Conservation (phyloP, 768 basidiomycete species). For the Russula earlei region DNA sequence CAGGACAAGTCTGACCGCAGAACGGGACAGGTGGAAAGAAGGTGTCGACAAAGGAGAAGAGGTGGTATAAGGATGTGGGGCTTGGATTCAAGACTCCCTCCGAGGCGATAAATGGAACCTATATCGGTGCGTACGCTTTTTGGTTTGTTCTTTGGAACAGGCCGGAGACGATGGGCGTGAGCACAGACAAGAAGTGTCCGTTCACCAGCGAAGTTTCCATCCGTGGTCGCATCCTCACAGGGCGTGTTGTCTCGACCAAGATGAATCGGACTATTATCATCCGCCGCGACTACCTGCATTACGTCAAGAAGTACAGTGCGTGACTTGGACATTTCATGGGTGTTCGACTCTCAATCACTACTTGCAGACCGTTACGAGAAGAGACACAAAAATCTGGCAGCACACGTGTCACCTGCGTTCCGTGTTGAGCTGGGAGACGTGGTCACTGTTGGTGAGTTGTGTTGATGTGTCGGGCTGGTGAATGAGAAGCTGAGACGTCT, state of each 20-base stretch:
- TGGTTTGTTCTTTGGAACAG: neutral
- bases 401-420: slow-evolving; percentile 96
- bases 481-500: slow-evolving; percentile 6
- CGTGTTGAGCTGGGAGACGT: slow-evolving; percentile 91
- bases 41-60: slow-evolving; percentile 86
- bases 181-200: slow-evolving; percentile 96
- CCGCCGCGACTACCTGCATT: slow-evolving; percentile 90
- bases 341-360: neutral
- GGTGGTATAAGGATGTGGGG: slow-evolving; percentile 99
- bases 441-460: slow-evolving; percentile 83
- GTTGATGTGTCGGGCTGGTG: no score
- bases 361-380: slow-evolving; percentile 92
- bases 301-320: slow-evolving; percentile 97
- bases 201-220: slow-evolving; percentile 97
- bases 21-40: slow-evolving; percentile 65
- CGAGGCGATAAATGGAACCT: slow-evolving; percentile 93
- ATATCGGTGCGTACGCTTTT: slow-evolving; percentile 64
- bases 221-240: slow-evolving; percentile 96
- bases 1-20: neutral
- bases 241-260: slow-evolving; percentile 96
- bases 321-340: slow-evolving; percentile 18
- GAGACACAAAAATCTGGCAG: slow-evolving; percentile 97
- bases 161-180: neutral
- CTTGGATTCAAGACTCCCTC: slow-evolving; percentile 93
- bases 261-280: slow-evolving; percentile 99